Conservation (phyloP, 257 asterid species). For the Nemophila menziesii region DNA sequence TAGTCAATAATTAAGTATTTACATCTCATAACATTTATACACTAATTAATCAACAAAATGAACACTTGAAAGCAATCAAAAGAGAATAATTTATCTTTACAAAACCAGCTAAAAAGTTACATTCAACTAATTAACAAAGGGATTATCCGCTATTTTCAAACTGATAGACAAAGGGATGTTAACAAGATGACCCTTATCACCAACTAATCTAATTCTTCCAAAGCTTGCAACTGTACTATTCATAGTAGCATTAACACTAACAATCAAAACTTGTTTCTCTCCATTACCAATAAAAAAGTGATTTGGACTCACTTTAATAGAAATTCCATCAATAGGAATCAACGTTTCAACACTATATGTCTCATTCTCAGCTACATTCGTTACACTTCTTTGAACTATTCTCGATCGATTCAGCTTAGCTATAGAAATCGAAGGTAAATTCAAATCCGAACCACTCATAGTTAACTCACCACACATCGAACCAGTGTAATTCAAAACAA, state of each 20-base stretch:
- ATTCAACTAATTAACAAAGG: too few relatives aligned
- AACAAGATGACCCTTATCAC: constrained; percentile 57
- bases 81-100: too few relatives aligned
- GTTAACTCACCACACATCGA: constrained; percentile 49
- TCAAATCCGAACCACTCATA: constrained; percentile 45
- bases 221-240: constrained; percentile 61
- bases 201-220: constrained; percentile 83
- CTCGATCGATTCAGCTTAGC: constrained; percentile 55
- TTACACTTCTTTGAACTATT: constrained; percentile 47
- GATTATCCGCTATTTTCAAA: constrained; percentile 41
- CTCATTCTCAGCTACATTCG: constrained; percentile 58
- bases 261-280: constrained; percentile 53
- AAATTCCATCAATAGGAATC: constrained; percentile 79
- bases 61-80: too few relatives aligned
- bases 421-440: constrained; percentile 83
- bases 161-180: constrained; percentile 76
- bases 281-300: constrained; percentile 52
- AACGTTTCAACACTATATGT: constrained; percentile 74
- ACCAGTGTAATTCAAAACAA: constrained; percentile 75
- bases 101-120: too few relatives aligned
- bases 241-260: constrained; percentile 41
- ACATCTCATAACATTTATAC: too few relatives aligned
- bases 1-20: too few relatives aligned
- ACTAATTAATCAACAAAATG: too few relatives aligned
- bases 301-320: constrained; percentile 54